These are phyloP conservation scores for Scedosporium aurantiacum DNA, from an alignment of 2,329 filamentous ascomycete genomes.

Conservation along the genomic window DNA sequence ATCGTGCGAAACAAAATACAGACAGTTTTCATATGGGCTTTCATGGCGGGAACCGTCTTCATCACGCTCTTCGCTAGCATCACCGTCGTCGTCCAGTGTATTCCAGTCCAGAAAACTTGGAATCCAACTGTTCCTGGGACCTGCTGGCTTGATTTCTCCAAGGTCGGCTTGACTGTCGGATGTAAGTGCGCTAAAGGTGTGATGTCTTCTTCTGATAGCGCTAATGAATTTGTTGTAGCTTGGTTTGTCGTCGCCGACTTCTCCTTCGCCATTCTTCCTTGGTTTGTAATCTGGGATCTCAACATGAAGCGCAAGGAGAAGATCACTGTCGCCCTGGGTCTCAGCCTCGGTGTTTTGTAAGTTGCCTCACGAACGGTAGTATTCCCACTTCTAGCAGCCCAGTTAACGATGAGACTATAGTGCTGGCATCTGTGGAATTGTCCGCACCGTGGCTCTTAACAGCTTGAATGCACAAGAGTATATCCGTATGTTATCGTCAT, in stretches of 20 bases:
- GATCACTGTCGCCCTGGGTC: conserved; percentile 27
- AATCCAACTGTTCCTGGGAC: conserved; percentile 10
- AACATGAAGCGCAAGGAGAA: conserved; percentile 34
- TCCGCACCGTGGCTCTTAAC: conserved; percentile 17
- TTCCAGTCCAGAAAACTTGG: conserved; percentile 13
- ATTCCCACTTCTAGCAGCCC: neutral
- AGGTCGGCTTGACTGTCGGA: conserved; percentile 6
- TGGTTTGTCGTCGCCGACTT: conserved; percentile 18
- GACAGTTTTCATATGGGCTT: conserved; percentile 14
- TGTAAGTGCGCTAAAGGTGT: neutral
- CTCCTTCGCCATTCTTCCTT: conserved; percentile 29
- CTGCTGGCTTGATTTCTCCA: conserved; percentile 14
- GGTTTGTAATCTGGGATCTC: conserved; percentile 31
- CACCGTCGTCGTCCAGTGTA: conserved; percentile 14
- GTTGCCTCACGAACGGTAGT: conserved; percentile 5
- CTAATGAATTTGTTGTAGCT: neutral
- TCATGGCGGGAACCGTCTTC: conserved; percentile 12
- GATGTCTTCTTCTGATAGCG: neutral
- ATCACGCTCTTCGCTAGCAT: conserved; percentile 12
- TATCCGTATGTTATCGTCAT: conserved; percentile 7
- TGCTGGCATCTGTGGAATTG: conserved; percentile 19
- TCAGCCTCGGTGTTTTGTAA: conserved; percentile 31
- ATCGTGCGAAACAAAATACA: conserved; percentile 12
- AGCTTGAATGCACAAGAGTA: conserved; percentile 17
- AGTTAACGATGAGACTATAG: conserved; percentile 8